phyloP scores from a whole-genome alignment of 192 early-diverging fungal species.

The Gigaspora rosea region DNA sequence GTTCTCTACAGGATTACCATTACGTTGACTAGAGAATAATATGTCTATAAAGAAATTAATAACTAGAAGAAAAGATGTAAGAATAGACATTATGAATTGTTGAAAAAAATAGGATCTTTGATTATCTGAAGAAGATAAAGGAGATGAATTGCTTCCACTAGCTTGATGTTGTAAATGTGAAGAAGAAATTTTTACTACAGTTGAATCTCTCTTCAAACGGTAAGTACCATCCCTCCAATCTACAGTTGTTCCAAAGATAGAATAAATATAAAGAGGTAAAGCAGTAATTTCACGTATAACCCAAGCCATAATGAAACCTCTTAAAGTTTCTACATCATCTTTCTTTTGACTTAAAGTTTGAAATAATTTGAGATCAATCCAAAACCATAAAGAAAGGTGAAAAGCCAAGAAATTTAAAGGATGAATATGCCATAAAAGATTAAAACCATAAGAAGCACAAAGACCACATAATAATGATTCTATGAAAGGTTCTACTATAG shows the following conservation, averaged over 20 bases:
- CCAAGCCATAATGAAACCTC: constrained; percentile 76
- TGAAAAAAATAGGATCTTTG: constrained; percentile 36
- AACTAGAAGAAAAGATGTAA: constrained; percentile 38
- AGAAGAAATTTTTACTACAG: constrained; percentile 47
- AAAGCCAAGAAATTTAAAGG: constrained; percentile 49
- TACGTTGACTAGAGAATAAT: constrained; percentile 45
- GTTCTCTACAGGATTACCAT: constrained; percentile 39
- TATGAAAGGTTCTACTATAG: constrained; percentile 89
- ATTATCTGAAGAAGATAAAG: constrained; percentile 37
- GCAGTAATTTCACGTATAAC: constrained; percentile 77
- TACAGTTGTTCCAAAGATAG: constrained; percentile 79
- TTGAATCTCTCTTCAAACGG: constrained; percentile 60
- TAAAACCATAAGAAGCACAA: constrained; percentile 69
- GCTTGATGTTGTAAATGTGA: constrained; percentile 27
- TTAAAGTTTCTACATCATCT: constrained; percentile 37
- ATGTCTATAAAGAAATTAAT: constrained; percentile 49
- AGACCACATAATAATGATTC: constrained; percentile 82
- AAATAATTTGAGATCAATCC: constrained; percentile 60
- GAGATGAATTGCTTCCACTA: not conserved
- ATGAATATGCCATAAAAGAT: constrained; percentile 55
- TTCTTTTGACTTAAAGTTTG: constrained; percentile 38
- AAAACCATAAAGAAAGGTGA: constrained; percentile 63
- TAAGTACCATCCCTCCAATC: constrained; percentile 87
- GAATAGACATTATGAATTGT: constrained; percentile 41
- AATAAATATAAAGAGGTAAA: constrained; percentile 81